These are phyloP conservation scores for Penicillium capsulatum DNA, from an alignment of 2,329 filamentous ascomycete genomes.

Conservation along the genomic window DNA sequence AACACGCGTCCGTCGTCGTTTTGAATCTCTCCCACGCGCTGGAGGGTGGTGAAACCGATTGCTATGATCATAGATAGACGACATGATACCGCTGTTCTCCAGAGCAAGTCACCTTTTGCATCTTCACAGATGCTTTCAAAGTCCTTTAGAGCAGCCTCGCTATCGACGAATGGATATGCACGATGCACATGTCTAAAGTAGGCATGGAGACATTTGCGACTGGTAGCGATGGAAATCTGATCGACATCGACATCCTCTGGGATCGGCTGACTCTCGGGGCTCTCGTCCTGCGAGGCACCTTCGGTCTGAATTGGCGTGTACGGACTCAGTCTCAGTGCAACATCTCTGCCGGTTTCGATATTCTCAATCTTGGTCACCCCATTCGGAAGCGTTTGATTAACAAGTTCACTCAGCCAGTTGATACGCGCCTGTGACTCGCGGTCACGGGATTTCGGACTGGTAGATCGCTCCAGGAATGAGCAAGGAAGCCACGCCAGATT, in stretches of 20 bases:
- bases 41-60: conserved; percentile 45
- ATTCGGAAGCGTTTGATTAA: conserved; percentile 34
- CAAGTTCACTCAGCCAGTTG: conserved; percentile 39
- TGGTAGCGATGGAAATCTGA: conserved; percentile 20
- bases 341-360: conserved; percentile 30
- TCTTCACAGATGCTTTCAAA: conserved; percentile 24
- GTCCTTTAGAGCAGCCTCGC: conserved; percentile 33
- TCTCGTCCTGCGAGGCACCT: too few species aligned
- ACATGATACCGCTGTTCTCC: conserved; percentile 28
- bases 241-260: background rate
- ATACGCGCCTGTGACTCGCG: conserved; percentile 36
- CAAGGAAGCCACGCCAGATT: conserved; percentile 40
- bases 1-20: conserved; percentile 35
- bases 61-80: conserved; percentile 46
- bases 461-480: conserved; percentile 31
- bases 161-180: conserved; percentile 46
- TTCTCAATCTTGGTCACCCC: conserved; percentile 29
- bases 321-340: background rate
- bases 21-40: conserved; percentile 43
- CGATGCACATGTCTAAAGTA: conserved; percentile 48
- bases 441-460: conserved; percentile 36
- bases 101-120: conserved; percentile 1
- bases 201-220: conserved; percentile 40
- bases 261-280: background rate
- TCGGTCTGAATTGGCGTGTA: too few species aligned